Percentiles rank a stretch among this genome's conserved stretches.
phyloP scores from a whole-genome alignment of 805 yeast species.

The Dipodascus geniculatus region DNA sequence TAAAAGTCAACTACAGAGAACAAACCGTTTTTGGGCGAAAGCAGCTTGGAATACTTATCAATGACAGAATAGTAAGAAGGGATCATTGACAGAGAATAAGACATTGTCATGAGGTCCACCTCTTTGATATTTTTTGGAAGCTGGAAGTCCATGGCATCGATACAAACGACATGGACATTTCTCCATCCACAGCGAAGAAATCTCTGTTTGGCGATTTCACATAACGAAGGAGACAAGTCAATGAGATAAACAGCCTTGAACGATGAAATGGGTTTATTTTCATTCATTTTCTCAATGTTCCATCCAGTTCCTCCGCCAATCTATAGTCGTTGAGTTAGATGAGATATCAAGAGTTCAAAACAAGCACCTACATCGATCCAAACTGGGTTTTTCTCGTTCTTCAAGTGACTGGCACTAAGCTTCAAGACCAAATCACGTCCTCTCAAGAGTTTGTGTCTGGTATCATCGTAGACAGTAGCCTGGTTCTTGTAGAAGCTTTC shows the following conservation, averaged over 20 bases:
- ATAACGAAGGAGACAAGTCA: slow-evolving; percentile 67
- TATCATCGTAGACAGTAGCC: slow-evolving; percentile 65
- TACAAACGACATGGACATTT: slow-evolving; percentile 57
- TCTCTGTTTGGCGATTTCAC: slow-evolving; percentile 56
- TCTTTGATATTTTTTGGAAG: slow-evolving; percentile 36
- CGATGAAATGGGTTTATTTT: slow-evolving; percentile 34
- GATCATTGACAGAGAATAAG: slow-evolving; percentile 77
- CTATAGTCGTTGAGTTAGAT: no score
- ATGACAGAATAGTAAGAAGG: slow-evolving; percentile 71
- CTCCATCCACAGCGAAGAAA: slow-evolving; percentile 37
- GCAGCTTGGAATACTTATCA: slow-evolving; percentile 49
- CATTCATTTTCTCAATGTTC: slow-evolving; percentile 67
- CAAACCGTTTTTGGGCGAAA: slow-evolving; percentile 40
- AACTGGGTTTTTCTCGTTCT: slow-evolving; percentile 22
- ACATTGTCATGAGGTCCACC: slow-evolving; percentile 56
- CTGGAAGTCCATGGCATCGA: slow-evolving; percentile 64
- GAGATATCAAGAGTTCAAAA: not conserved
- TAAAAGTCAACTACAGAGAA: slow-evolving; percentile 72
- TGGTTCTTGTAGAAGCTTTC: slow-evolving; percentile 68
- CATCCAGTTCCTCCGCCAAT: slow-evolving; percentile 84
- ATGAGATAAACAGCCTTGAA: slow-evolving; percentile 62
- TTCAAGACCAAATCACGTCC: slow-evolving; percentile 57
- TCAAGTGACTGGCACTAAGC: slow-evolving; percentile 47
- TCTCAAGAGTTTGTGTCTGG: slow-evolving; percentile 52
- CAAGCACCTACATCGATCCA: slow-evolving; percentile 19